Base-by-base conservation (phyloP, 1,284 basidiomycete genomes). In the Rhizoctonia solani region DNA sequence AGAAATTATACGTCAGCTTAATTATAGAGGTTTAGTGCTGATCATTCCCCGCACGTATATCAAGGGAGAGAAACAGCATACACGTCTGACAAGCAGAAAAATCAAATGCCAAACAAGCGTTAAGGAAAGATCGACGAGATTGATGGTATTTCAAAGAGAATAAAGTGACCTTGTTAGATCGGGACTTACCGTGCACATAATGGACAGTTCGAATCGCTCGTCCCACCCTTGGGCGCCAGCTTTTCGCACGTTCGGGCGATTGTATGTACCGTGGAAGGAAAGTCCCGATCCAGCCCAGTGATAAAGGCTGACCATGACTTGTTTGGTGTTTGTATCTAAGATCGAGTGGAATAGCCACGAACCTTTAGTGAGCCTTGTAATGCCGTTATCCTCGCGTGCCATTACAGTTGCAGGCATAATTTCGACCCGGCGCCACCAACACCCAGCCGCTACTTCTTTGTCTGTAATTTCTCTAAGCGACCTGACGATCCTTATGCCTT, bases 241-340 rank as follows among this genome's bases (percentile, higher is more conserved):
- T 95, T 95, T 25, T 83, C 87, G 70, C 90, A 92, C 0, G 93
- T 95, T 50, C 89, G 83, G 27, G 87, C 87, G 65, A 95, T 92
- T 0, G 93, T 89, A 5, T 91, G 93, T 2, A 95, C 93, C 0
- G 93, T 95, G 0, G 92, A 91, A 0, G 93, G 93, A 75, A 92
- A 95, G 72, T 93, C 86, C 50, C 83, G 85, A 75, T 92, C 91
- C 23, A 95, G 76, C 0, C 88, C 87, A 16, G 88, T 79, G 69
- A 95, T 91, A 74, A 95, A 95, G 74, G 88, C 92, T 93, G 25
- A 4, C 37, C 30, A 56, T 19, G 39, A 66, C n/a, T n/a, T n/a
- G 25, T 39, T 16, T 8, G 16, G 16, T 39, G 16, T 39, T 66
- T 42, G 8, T 46, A 6, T 25, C 1, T 23, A 34, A 42, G 29